Evolutionary conservation across 768 basidiomycete genomes (phyloP).

Genomic region (Lactarius evosmus): DNA sequence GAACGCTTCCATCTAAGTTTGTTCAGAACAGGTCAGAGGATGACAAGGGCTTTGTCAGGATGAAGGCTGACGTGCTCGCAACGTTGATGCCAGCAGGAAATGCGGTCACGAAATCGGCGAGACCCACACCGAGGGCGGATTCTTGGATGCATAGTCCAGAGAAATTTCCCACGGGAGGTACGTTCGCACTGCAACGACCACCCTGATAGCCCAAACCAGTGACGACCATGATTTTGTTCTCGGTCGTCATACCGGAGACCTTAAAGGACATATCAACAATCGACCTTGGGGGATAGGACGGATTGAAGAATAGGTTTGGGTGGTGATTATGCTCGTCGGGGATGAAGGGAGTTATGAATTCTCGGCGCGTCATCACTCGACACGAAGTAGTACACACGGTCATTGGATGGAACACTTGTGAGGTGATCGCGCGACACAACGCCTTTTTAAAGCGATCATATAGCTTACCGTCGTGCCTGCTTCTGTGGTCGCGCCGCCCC

Average conservation of each 20-base stretch:
- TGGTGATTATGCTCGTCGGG: too few relatives aligned
- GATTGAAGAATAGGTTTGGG: too few relatives aligned
- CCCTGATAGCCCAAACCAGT: conserved; percentile 45
- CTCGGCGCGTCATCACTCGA: neutral
- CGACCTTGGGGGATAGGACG: neutral
- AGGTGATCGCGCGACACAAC: neutral
- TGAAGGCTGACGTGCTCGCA: conserved; percentile 66
- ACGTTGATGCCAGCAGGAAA: conserved; percentile 83
- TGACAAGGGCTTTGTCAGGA: neutral
- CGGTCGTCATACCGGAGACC: conserved; percentile 21
- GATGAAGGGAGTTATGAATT: too few relatives aligned
- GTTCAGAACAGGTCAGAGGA: conserved; percentile 2
- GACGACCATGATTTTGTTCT: conserved; percentile 26
- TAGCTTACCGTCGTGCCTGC: conserved; percentile 40
- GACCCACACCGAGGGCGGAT: conserved; percentile 75
- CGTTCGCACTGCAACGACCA: conserved; percentile 70
- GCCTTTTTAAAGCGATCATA: too few relatives aligned
- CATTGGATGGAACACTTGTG: too few relatives aligned
- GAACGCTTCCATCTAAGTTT: conserved; percentile 63
- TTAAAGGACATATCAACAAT: neutral
- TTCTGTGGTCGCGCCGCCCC: conserved; percentile 56
- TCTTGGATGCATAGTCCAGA: conserved; percentile 78
- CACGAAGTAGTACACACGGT: neutral
- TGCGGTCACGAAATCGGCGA: conserved; percentile 64
- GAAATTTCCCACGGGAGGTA: conserved; percentile 49